A percentile compares a stretch with the other conserved stretches of the same genome.
Evolutionary conservation across 1,284 basidiomycete species (phyloP).

Genomic region (Hemileia vastatrix): DNA sequence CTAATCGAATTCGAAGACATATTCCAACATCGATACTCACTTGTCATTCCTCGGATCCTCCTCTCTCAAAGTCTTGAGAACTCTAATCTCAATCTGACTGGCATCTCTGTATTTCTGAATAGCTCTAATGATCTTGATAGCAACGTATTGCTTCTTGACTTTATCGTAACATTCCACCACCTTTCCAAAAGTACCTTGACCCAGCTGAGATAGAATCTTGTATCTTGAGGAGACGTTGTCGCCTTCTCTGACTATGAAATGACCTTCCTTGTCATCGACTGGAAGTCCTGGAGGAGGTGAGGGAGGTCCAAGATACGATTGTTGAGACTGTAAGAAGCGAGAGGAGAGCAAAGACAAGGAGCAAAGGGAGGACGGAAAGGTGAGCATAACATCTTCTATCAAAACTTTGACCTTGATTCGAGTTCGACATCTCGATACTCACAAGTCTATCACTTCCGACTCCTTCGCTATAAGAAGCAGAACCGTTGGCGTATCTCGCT

Average conservation of each 20-base stretch:
- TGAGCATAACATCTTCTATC: too few relatives aligned
- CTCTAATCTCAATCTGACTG: conserved; percentile 43
- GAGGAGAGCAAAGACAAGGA: neutral
- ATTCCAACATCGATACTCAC: conserved; percentile 7
- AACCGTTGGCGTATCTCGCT: neutral
- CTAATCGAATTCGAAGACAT: too few relatives aligned
- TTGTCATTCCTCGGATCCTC: conserved; percentile 40
- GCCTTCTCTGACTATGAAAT: conserved; percentile 39
- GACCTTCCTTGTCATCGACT: conserved; percentile 42
- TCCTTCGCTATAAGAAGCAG: neutral
- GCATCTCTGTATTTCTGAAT: conserved; percentile 45
- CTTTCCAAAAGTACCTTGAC: conserved; percentile 44
- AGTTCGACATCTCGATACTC: neutral
- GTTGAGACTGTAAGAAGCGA: neutral
- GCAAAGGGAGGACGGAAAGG: too few relatives aligned
- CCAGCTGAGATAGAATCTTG: conserved; percentile 36
- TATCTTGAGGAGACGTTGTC: too few relatives aligned
- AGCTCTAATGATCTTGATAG: conserved; percentile 44
- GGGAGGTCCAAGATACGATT: neutral
- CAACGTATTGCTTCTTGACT: conserved; percentile 32
- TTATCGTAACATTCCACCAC: conserved; percentile 43
- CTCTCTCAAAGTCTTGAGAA: conserved; percentile 38
- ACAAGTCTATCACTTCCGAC: neutral
- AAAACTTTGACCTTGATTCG: too few relatives aligned
- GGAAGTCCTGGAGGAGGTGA: conserved; percentile 14